Evolutionary conservation across 345 rosid species (phyloP).

Genomic region (Lumnitzera racemosa): DNA sequence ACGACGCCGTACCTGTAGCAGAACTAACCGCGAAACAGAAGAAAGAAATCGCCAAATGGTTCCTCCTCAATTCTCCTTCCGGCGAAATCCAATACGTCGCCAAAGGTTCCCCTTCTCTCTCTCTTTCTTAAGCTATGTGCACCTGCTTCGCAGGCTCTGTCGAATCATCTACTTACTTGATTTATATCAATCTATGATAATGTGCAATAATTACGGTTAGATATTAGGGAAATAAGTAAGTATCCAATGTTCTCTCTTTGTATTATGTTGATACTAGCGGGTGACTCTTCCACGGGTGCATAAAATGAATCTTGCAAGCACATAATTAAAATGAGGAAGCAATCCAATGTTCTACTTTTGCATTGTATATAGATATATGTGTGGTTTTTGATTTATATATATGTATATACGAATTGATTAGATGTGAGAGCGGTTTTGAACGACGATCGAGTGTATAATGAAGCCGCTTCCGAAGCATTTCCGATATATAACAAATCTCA

Average conservation of each 20-base stretch:
- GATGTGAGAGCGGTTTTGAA: constrained; percentile 72
- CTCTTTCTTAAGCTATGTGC: too few species aligned
- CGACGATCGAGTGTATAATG: constrained; percentile 56
- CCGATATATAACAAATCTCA: constrained; percentile 83
- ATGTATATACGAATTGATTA: constrained; percentile 16
- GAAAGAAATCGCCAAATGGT: constrained; percentile 98
- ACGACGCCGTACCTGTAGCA: constrained; percentile 31
- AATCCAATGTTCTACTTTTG: not conserved
- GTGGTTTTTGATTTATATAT: constrained; percentile 10
- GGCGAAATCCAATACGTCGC: constrained; percentile 97
- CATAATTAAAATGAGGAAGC: too few species aligned
- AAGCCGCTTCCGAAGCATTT: constrained; percentile 81
- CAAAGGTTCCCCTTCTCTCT: constrained; percentile 43
- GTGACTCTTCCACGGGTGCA: too few species aligned
- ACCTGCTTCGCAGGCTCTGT: too few species aligned
- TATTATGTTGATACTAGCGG: too few species aligned
- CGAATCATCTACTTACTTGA: too few species aligned
- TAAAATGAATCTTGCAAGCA: too few species aligned
- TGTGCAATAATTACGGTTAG: too few species aligned
- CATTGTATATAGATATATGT: not conserved
- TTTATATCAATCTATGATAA: too few species aligned
- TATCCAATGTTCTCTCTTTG: not conserved
- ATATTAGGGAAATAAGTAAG: not conserved
- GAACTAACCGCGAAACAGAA: constrained; percentile 62
- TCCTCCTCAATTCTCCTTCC: constrained; percentile 87